phyloP scores from a whole-genome alignment of 148 eudicot species.

The Dysphania ambrosioides region DNA sequence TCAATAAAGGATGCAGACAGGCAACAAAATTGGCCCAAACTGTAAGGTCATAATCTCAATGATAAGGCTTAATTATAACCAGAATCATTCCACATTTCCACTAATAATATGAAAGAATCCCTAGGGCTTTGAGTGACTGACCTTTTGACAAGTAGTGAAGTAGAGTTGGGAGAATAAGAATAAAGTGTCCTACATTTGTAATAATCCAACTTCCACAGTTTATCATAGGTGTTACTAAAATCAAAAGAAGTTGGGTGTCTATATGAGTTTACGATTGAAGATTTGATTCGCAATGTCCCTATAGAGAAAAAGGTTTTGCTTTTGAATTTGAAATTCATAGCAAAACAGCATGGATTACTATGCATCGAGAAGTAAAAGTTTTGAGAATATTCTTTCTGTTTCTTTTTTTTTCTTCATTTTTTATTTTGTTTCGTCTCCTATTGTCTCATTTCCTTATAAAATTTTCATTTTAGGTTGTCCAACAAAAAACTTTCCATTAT shows the following conservation, averaged over 20 bases:
- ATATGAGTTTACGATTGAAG: slow-evolving; percentile 1
- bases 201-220: background rate
- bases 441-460: too few relatives aligned
- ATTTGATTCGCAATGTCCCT: slow-evolving; percentile 20
- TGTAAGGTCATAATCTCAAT: background rate
- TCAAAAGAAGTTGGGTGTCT: slow-evolving; percentile 9
- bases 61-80: slow-evolving; percentile 9
- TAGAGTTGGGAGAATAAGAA: slow-evolving; percentile 27
- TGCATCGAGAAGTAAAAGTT: too few relatives aligned
- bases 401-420: too few relatives aligned
- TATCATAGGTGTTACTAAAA: background rate
- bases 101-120: background rate
- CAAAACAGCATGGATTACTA: too few relatives aligned
- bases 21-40: background rate
- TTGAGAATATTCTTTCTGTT: too few relatives aligned
- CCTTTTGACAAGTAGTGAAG: slow-evolving; percentile 15
- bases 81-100: slow-evolving; percentile 16
- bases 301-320: background rate
- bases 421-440: too few relatives aligned
- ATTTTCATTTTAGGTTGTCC: too few relatives aligned
- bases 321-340: background rate
- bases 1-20: background rate
- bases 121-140: slow-evolving; percentile 8
- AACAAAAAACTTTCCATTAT: too few relatives aligned
- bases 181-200: slow-evolving; percentile 14